These are phyloP conservation scores for Gossypium lobatum DNA, from an alignment of 441 rosid genomes.

Conservation along the genomic window DNA sequence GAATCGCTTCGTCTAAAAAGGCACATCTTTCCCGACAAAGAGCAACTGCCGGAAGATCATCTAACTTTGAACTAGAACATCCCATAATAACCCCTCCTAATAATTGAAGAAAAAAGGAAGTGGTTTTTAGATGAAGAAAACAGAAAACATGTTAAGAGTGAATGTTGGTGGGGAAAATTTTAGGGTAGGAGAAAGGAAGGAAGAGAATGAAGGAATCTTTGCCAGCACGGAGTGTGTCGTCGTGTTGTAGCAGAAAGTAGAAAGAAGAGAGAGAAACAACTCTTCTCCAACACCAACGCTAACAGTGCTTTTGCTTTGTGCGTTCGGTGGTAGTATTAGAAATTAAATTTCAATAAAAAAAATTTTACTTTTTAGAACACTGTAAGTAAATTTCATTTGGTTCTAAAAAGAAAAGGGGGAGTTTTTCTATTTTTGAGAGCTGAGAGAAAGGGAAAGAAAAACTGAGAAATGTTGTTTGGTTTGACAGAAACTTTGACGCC, in stretches of 20 bases:
- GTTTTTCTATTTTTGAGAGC: not conserved
- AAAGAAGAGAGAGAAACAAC: slow-evolving; percentile 5
- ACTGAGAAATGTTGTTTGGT: not conserved
- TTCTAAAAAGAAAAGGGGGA: not conserved
- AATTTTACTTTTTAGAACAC: not conserved
- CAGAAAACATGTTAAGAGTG: slow-evolving; percentile 14
- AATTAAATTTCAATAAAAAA: no score
- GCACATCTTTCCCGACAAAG: slow-evolving; percentile 76
- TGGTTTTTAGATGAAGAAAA: slow-evolving; percentile 4
- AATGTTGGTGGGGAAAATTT: slow-evolving; percentile 35
- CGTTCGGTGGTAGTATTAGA: not conserved
- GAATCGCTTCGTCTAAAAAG: slow-evolving; percentile 64
- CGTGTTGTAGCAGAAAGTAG: slow-evolving; percentile 31
- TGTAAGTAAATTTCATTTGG: not conserved
- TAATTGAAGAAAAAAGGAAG: not conserved
- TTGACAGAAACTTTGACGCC: slow-evolving; percentile 1
- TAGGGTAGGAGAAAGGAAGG: not conserved
- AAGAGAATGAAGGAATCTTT: slow-evolving; percentile 41
- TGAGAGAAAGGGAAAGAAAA: not conserved
- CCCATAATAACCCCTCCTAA: slow-evolving; percentile 40
- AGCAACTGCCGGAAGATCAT: slow-evolving; percentile 89
- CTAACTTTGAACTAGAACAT: slow-evolving; percentile 74
- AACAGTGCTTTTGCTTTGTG: not conserved
- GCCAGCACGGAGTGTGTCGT: slow-evolving; percentile 65
- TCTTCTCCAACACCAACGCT: not conserved